Base-by-base conservation (phyloP, 441 rosid genomes). In the Macaranga tanarius region DNA sequence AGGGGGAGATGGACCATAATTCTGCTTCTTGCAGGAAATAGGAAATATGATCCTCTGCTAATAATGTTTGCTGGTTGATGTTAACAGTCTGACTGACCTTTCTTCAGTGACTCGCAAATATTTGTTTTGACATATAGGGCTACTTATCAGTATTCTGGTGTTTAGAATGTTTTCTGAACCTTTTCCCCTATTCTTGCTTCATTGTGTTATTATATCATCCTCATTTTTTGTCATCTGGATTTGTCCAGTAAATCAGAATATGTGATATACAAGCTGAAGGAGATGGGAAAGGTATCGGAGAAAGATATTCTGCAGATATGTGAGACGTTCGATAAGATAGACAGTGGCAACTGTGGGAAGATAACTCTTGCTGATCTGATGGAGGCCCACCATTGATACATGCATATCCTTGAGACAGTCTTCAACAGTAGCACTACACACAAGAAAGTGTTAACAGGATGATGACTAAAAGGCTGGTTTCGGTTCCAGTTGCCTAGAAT, bases 241-340 rank as follows among this genome's bases (percentile, higher is more conserved):
- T 26, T 73, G 59, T 80, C 80, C 84, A 95, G 97, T 79, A 95
- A 95, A 84, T 89, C 96, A 1, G 97, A 92, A 80, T 95, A 85
- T 77, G 96, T 88, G 54, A 86, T 95, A 73, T 92, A 91, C 90
- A 92, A 89, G 86, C 88, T 90, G n/a, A 92, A 92, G 84, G 97
- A 92, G 85, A 90, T 92, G 99, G 95, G 85, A 63, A 90, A 87
- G 77, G 81, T 92, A 71, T 81, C 92, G 3, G 97, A 92, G 66
- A 92, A 89, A 60, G 97, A 95, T 81, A 74, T 95, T 56, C 42
- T 72, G 64, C 96, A 84, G 80, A 86, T 95, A 45, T 88, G 92
- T 28, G 71, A 79, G 62, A 88, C 85, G 73, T 92, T 95, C 72
- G 99, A 92, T 62, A 81, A 86, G 83, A 82, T 95, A 42, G 97